Conservation (phyloP, 169 alveolate species). For the Cryptosporidium felis region DNA sequence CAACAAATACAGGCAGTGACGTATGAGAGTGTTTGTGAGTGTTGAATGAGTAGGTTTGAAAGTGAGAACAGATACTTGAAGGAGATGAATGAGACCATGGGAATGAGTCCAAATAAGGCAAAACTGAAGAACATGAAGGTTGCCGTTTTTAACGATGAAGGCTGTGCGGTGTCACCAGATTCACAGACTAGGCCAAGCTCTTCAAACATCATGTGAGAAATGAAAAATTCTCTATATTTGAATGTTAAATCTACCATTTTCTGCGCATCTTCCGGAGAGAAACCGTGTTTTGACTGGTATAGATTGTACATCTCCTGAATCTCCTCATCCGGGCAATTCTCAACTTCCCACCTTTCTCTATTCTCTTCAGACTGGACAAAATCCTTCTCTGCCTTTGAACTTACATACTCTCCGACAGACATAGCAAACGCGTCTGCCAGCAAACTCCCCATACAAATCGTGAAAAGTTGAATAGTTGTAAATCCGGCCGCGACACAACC, state of each 20-base stretch:
- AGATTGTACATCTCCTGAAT: conserved; percentile 87
- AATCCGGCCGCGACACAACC: conserved; percentile 90
- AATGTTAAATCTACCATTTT: conserved; percentile 85
- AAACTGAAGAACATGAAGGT: conserved; percentile 86
- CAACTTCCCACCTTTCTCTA: conserved; percentile 89
- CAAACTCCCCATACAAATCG: conserved; percentile 86
- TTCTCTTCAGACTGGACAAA: conserved; percentile 80
- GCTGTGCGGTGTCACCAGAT: conserved; percentile 79
- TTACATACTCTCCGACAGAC: conserved; percentile 89
- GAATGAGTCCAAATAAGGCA: conserved; percentile 85
- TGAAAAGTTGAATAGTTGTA: conserved; percentile 84
- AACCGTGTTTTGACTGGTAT: conserved; percentile 84
- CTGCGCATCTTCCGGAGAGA: conserved; percentile 85
- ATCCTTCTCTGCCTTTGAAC: conserved; percentile 83
- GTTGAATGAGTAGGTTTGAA: conserved; percentile 37
- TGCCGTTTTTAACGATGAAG: conserved; percentile 75
- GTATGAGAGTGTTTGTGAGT: conserved; percentile 72
- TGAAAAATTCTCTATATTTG: conserved; percentile 84
- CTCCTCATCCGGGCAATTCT: conserved; percentile 88
- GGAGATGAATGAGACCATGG: conserved; percentile 85
- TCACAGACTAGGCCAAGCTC: conserved; percentile 86
- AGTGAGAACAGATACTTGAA: conserved; percentile 71
- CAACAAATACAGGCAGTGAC: conserved; percentile 80
- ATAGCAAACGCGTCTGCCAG: conserved; percentile 90
- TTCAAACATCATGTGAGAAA: conserved; percentile 91